Evolutionary conservation across 2,329 filamentous ascomycete genomes (phyloP).

Genomic region (Diaporthe vexans): DNA sequence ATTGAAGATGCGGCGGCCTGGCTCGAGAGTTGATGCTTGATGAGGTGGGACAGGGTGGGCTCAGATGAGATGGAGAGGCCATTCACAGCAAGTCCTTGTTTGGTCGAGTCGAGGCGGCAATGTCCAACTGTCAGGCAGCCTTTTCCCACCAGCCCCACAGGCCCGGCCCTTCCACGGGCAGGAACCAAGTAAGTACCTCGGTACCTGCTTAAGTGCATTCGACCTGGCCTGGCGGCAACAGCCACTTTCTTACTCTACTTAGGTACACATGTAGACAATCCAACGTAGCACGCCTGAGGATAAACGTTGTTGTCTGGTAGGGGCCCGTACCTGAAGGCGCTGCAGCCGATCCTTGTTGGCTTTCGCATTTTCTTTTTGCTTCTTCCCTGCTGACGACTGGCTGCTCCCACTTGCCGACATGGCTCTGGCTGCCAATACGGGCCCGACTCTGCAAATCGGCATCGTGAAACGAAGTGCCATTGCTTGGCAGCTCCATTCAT

Average conservation of each 20-base stretch:
- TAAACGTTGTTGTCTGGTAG: too few species aligned
- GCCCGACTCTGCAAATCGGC: constrained; percentile 17
- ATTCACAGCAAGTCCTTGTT: background rate
- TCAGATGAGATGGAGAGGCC: constrained; percentile 1
- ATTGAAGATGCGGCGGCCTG: too few species aligned
- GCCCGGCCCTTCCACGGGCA: background rate
- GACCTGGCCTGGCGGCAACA: background rate
- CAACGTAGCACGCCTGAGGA: background rate
- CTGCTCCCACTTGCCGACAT: constrained; percentile 17
- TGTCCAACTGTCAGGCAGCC: too few species aligned
- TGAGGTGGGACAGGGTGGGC: background rate
- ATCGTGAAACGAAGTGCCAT: constrained; percentile 23
- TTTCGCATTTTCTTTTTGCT: background rate
- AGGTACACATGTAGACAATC: too few species aligned
- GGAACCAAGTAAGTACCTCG: constrained; percentile 5
- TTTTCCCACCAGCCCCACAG: constrained; percentile 10
- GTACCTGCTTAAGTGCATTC: background rate
- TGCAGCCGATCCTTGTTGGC: background rate
- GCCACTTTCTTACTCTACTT: background rate
- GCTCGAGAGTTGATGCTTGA: background rate
- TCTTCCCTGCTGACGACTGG: constrained; percentile 13
- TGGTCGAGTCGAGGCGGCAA: background rate
- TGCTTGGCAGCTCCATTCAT: constrained; percentile 28
- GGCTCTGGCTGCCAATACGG: constrained; percentile 8
- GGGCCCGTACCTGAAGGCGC: too few species aligned